These are phyloP conservation scores for Shiraia sp. DNA, from an alignment of 2,329 filamentous ascomycete species.

Conservation along the genomic window DNA sequence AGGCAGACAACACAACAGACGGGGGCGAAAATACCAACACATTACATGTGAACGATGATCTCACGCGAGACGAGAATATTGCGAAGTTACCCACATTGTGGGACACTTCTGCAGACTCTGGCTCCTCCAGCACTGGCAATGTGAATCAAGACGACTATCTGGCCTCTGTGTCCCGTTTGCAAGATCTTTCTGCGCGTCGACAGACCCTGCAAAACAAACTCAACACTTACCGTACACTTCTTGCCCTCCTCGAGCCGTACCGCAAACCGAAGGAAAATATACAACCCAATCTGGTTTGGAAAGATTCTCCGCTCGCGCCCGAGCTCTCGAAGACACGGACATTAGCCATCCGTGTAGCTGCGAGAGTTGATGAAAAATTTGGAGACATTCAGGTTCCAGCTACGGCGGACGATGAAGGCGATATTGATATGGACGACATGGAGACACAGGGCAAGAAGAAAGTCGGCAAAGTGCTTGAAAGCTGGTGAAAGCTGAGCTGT, in stretches of 20 bases:
- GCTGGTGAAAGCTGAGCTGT: conserved; percentile 19
- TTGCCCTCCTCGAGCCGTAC: conserved; percentile 58
- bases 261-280: conserved; percentile 51
- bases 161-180: conserved; percentile 51
- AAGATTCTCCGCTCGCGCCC: conserved; percentile 65
- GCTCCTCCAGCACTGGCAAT: conserved; percentile 10
- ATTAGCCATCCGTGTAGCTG: conserved; percentile 50
- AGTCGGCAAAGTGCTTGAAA: conserved; percentile 28
- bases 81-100: conserved; percentile 35
- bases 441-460: conserved; percentile 23
- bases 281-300: conserved; percentile 69
- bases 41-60: conserved; percentile 35
- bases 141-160: conserved; percentile 39
- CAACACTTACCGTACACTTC: conserved; percentile 54
- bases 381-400: conserved; percentile 33
- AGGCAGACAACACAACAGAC: conserved; percentile 24
- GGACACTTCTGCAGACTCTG: conserved; percentile 26
- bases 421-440: conserved; percentile 24
- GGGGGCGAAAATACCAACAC: conserved; percentile 47
- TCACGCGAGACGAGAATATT: conserved; percentile 40
- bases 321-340: conserved; percentile 70
- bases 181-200: conserved; percentile 54
- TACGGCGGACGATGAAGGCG: conserved; percentile 27
- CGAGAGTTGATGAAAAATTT: conserved; percentile 36
- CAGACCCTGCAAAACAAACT: conserved; percentile 53